These are phyloP conservation scores for Venturia carpophila DNA, from an alignment of 2,329 filamentous ascomycete species.

Conservation along the genomic window DNA sequence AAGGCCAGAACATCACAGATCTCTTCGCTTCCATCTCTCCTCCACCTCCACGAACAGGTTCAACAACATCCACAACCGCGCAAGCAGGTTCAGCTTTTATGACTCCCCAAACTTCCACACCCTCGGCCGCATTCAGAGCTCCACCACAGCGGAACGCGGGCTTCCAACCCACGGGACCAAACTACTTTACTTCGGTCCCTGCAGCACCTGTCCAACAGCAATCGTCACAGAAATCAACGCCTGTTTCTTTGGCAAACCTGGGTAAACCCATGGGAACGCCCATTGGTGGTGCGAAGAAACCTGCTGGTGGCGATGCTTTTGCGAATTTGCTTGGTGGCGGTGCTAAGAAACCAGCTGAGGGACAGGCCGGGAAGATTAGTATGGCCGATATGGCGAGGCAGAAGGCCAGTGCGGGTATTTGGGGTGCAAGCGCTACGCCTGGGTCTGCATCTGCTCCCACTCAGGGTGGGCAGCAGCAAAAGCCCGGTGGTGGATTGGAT, in stretches of 20 bases:
- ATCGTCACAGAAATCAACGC: conserved; percentile 27
- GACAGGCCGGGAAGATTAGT: conserved; percentile 56
- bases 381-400: conserved; percentile 96
- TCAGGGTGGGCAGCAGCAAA: conserved; percentile 19
- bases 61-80: conserved; percentile 44
- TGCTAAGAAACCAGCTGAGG: conserved; percentile 53
- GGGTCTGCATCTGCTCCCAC: conserved; percentile 19
- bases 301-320: conserved; percentile 72
- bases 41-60: conserved; percentile 48
- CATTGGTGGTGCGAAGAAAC: conserved; percentile 30
- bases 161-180: conserved; percentile 74
- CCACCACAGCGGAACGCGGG: conserved; percentile 43
- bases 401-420: conserved; percentile 89
- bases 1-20: conserved; percentile 71
- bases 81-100: conserved; percentile 38
- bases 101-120: conserved; percentile 45
- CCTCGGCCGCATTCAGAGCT: background rate
- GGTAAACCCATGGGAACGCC: conserved; percentile 29
- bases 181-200: conserved; percentile 88
- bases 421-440: conserved; percentile 60
- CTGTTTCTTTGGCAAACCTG: conserved; percentile 36
- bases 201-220: conserved; percentile 1
- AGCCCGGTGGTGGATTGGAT: conserved; percentile 31
- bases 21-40: conserved; percentile 80
- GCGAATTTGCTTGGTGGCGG: conserved; percentile 75